phyloP scores from a whole-genome alignment of 768 basidiomycete species.

The Boletus eberwhitei region DNA sequence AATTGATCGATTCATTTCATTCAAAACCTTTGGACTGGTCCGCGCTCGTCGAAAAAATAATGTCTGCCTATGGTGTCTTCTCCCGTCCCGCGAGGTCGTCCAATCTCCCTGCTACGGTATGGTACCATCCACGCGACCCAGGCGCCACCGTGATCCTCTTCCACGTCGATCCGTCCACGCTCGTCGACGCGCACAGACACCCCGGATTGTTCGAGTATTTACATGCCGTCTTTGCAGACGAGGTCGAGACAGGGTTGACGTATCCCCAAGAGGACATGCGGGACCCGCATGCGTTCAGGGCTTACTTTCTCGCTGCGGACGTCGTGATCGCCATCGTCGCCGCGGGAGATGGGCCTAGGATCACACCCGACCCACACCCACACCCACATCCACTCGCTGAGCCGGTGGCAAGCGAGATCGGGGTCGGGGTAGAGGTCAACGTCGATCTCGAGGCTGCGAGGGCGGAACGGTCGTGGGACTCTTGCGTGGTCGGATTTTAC shows the following conservation, averaged over 20 bases:
- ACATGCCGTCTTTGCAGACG: slow-evolving; percentile 60
- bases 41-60: background rate
- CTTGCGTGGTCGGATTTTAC: slow-evolving; percentile 73
- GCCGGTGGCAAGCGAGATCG: background rate
- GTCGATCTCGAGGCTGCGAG: slow-evolving; percentile 42
- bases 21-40: background rate
- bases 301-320: slow-evolving; percentile 77
- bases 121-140: slow-evolving; percentile 34
- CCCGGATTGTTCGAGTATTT: slow-evolving; percentile 61
- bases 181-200: slow-evolving; percentile 17
- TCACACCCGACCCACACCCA: background rate
- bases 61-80: slow-evolving; percentile 77
- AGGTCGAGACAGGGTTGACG: slow-evolving; percentile 71
- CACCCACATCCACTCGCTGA: background rate
- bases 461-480: slow-evolving; percentile 57
- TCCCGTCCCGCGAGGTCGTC: slow-evolving; percentile 25
- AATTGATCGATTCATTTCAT: background rate
- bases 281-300: slow-evolving; percentile 53
- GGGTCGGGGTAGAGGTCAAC: slow-evolving; percentile 3
- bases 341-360: background rate
- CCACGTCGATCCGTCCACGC: slow-evolving; percentile 34
- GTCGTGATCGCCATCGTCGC: slow-evolving; percentile 65
- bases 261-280: slow-evolving; percentile 79
- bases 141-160: slow-evolving; percentile 29
- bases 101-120: slow-evolving; percentile 47